These are phyloP conservation scores for Lactarius pseudohatsudake DNA, from an alignment of 768 basidiomycete genomes.

Conservation along the genomic window DNA sequence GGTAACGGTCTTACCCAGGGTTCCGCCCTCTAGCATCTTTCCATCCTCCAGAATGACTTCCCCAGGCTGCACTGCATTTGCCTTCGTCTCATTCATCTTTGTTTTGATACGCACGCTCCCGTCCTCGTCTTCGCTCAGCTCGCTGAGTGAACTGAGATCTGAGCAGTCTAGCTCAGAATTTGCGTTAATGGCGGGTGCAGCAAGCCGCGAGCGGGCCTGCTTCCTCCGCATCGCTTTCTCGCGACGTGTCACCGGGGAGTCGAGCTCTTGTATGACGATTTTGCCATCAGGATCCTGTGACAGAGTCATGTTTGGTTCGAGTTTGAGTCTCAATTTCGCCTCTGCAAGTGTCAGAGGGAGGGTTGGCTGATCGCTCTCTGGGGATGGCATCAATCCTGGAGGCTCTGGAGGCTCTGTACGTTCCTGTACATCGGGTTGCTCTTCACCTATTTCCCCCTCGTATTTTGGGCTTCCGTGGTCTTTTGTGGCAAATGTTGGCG, in stretches of 20 bases:
- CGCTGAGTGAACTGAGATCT: slow-evolving; percentile 29
- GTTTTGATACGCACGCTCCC: slow-evolving; percentile 11
- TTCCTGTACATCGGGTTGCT: not conserved
- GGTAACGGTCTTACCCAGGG: slow-evolving; percentile 54
- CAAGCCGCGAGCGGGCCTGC: slow-evolving; percentile 25
- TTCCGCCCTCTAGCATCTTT: slow-evolving; percentile 51
- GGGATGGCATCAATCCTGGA: not conserved
- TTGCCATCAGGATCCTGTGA: slow-evolving; percentile 43
- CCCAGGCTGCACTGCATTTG: slow-evolving; percentile 33
- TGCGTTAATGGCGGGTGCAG: slow-evolving; percentile 20
- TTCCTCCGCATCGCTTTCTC: slow-evolving; percentile 54
- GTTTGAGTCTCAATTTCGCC: slow-evolving; percentile 13
- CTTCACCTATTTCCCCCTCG: not conserved
- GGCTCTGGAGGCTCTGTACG: not conserved
- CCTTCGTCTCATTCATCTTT: slow-evolving; percentile 19
- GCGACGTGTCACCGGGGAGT: slow-evolving; percentile 66
- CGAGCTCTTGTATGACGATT: slow-evolving; percentile 68
- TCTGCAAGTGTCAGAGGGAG: slow-evolving; percentile 16
- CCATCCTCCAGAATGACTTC: slow-evolving; percentile 38
- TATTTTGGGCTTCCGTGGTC: not conserved
- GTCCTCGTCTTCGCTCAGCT: slow-evolving; percentile 24
- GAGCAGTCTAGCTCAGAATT: slow-evolving; percentile 17
- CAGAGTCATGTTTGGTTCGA: slow-evolving; percentile 29
- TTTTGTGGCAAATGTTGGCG: not conserved
- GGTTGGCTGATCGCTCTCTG: slow-evolving; percentile 4